These are phyloP conservation scores for Calonectria multiphialidica DNA, from an alignment of 2,329 filamentous ascomycete genomes.

Conservation along the genomic window DNA sequence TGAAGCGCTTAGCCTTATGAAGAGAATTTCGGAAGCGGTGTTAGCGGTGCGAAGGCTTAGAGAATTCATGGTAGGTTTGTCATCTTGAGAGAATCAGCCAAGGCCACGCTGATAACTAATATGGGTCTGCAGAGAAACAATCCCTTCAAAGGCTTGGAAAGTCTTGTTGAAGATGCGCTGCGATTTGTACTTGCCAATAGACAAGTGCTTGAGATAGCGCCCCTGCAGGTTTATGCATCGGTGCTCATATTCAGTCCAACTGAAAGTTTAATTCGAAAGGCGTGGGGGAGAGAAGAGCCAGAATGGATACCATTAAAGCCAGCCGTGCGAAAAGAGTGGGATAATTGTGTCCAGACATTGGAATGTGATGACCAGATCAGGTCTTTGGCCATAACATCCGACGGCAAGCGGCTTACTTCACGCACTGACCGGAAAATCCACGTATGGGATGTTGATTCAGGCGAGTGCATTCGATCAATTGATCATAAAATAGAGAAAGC, in stretches of 20 bases:
- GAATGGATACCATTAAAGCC: background rate
- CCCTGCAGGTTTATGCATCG: slow-evolving; percentile 19
- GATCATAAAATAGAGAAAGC: background rate
- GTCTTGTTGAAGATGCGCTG: background rate
- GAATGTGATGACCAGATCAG: background rate
- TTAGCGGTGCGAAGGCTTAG: background rate
- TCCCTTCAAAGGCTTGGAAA: fast-evolving
- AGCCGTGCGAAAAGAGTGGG: background rate
- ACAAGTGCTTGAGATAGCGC: background rate
- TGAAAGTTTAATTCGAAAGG: background rate
- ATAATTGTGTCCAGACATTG: background rate
- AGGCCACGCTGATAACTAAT: background rate
- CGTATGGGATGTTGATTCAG: background rate
- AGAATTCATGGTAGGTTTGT: background rate
- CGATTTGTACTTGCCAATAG: background rate
- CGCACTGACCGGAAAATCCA: background rate
- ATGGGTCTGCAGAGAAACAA: background rate
- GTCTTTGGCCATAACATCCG: background rate
- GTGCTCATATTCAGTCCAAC: slow-evolving; percentile 20
- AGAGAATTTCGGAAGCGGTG: slow-evolving; percentile 8
- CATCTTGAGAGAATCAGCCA: background rate
- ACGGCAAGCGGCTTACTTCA: background rate
- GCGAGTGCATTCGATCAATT: background rate
- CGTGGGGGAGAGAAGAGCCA: background rate
- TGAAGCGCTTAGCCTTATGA: slow-evolving; percentile 54